Evolutionary conservation across 371 early-diverging fungal genomes (phyloP).

Genomic region (Mortierella sp.): DNA sequence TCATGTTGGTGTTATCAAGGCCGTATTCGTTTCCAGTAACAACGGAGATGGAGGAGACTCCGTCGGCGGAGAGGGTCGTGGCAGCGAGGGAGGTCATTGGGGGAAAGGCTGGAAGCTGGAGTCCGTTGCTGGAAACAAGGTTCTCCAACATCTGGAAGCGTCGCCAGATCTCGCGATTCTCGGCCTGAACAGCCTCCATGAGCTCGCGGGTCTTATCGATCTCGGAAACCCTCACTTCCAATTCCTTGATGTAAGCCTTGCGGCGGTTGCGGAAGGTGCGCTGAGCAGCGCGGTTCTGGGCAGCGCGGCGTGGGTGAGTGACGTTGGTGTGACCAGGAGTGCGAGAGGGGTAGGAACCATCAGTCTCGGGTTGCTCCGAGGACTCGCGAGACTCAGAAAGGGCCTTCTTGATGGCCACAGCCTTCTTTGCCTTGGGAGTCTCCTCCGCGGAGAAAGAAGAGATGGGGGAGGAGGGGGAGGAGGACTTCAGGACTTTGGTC

Average conservation of each 20-base stretch:
- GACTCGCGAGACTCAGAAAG: conserved; percentile 23
- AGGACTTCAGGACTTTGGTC: conserved; percentile 31
- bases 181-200: conserved; percentile 23
- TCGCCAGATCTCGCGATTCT: conserved; percentile 45
- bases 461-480: conserved; percentile 3
- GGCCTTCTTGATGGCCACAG: neutral
- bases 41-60: too few species aligned
- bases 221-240: conserved; percentile 61
- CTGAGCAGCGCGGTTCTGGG: conserved; percentile 77
- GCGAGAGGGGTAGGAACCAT: neutral
- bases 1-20: neutral
- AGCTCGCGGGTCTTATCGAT: conserved; percentile 49
- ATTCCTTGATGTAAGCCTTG: conserved; percentile 71
- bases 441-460: conserved; percentile 12
- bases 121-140: conserved; percentile 15
- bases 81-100: conserved; percentile 14
- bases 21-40: conserved; percentile 1
- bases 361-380: conserved; percentile 20
- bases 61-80: too few species aligned
- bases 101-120: conserved; percentile 22
- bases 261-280: conserved; percentile 77
- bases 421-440: conserved; percentile 16
- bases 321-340: conserved; percentile 20
- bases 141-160: conserved; percentile 26
- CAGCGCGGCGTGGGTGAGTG: conserved; percentile 61